Percentiles rank a stretch among this genome's conserved stretches.
Evolutionary conservation across 1,139 yeast species (phyloP).

Genomic region (Geotrichum citri-aurantii): DNA sequence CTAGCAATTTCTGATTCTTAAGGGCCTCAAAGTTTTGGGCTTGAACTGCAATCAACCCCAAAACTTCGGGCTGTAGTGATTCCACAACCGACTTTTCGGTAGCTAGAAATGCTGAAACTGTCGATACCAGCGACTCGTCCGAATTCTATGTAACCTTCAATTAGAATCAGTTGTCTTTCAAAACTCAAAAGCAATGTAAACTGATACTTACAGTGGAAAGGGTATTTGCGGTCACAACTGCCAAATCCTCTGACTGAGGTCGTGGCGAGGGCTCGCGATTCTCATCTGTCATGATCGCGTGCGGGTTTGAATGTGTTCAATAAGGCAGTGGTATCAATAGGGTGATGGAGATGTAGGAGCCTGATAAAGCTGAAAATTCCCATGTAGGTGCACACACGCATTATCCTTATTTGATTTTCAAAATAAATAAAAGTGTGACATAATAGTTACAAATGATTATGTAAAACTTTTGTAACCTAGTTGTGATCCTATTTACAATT

Average conservation of each 20-base stretch:
- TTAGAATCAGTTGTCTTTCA: neutral
- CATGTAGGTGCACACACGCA: neutral
- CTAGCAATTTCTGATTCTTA: constrained; percentile 46
- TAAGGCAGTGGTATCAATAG: neutral
- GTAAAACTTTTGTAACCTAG: neutral
- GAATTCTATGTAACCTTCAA: neutral
- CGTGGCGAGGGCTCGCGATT: neutral
- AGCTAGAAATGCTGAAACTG: constrained; percentile 3
- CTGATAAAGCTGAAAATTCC: neutral
- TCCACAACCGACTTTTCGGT: neutral
- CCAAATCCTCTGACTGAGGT: neutral
- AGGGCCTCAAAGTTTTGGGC: constrained; percentile 47
- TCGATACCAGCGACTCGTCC: neutral
- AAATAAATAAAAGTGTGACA: neutral
- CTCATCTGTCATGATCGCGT: neutral
- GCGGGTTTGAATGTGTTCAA: neutral
- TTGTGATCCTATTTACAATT: neutral
- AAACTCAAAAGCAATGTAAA: neutral
- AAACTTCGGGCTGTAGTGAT: constrained; percentile 1
- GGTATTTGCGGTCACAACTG: neutral
- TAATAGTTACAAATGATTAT: neutral
- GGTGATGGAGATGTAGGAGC: neutral
- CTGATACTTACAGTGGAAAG: neutral
- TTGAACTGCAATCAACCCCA: constrained; percentile 40
- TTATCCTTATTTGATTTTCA: neutral